Evolutionary conservation across 768 basidiomycete species (phyloP), one percentile per base, ranked within the genome.

Genomic region (Lactifluus piperatus): DNA sequence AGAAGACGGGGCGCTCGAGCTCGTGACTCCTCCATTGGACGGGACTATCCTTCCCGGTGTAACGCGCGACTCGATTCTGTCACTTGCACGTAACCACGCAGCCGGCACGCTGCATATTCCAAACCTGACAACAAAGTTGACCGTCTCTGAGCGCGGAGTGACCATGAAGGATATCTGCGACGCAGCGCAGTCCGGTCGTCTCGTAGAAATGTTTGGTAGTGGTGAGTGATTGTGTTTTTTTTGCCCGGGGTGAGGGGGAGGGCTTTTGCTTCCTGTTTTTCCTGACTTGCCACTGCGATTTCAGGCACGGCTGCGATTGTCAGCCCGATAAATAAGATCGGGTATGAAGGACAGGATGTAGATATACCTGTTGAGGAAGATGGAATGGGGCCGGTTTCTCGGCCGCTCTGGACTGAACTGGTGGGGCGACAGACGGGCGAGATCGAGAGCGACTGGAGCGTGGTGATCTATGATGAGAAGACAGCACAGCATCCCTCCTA

Each of bases 21-120:
- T 65, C 37, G 64, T 65, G 22, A 65, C 64, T 2, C 64, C 64
- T 11, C 62, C 64, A 29, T 52, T 65, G 5, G 64, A 65, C 58
- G 77, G 75, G 49, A 68, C 75, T 53, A 72, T 78, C 54, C 71
- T 78, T 30, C 76, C 76, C 30, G 76, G 76, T 49, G 74, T 77
- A 9, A 77, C 75, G 10, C 70, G 76, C 56, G 73, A 74, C 62
- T 65, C 71, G 2, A 71, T 76, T 5, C 65, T 79, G 18, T 57
- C 66, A 30, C 68, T 78, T 37, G 71, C 73, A 13, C 67, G 70
- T 36, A 68, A 67, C 14, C 75, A 77, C 58, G 70, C 66, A 14
- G 62, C 67, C 0, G 73, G 73, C 39, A 66, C 47, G 53, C 39
- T 62, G 30, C 49, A 43, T 48, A 46, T 71, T 18, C 50, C 66